Evolutionary conservation across 495 filamentous ascomycete genomes (phyloP), one percentile per base, ranked within the genome.

Genomic region (Cenococcum geophilum): DNA sequence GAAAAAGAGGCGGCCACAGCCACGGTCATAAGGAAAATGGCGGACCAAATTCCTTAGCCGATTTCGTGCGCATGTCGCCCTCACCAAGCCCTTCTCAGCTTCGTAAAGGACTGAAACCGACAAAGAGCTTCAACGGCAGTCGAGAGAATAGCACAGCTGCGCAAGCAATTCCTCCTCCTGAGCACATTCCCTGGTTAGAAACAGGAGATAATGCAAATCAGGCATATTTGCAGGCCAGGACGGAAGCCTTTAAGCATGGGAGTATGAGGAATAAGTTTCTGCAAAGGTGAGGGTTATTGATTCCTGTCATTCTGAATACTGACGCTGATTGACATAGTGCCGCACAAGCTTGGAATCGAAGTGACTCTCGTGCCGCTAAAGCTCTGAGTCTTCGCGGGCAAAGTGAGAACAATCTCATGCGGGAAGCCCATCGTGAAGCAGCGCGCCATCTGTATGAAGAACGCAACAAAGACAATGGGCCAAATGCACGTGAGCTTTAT

Each of bases 341-440:
- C 55, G 92, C 93, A n/a, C 92, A 96, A 79, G 95, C 95, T n/a
- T 99, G 95, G 95, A 96, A 97, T 71, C 88, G 95, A 53, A 97
- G 95, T 69, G 95, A 99, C 72, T 92, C 95, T 22, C 86, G 95
- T 64, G 92, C 93, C 16, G 95, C 95, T 32, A 97, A 97, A 75
- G 93, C 93, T 42, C 79, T 97, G 53, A 93, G 89, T 62, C 82
- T 97, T 50, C 88, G 95, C 14, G 95, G 95, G 25, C 95, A 97
- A 72, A 91, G 86, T 48, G 95, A 97, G 76, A 99, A 99, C 65
- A 88, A 95, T 60, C 83, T 91, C 1, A 99, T 99, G 95, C 84
- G 91, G 63, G 95, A 95, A 78, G 91, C 91, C 27, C 95, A 99
- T 69, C 89, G 93, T 34, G 91, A 96, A 76, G 95, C 95, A 8